Percentiles rank a stretch among this genome's conserved stretches.
Conservation (phyloP, 495 filamentous ascomycete genomes). For the Hypomontagnella monticulosa region DNA sequence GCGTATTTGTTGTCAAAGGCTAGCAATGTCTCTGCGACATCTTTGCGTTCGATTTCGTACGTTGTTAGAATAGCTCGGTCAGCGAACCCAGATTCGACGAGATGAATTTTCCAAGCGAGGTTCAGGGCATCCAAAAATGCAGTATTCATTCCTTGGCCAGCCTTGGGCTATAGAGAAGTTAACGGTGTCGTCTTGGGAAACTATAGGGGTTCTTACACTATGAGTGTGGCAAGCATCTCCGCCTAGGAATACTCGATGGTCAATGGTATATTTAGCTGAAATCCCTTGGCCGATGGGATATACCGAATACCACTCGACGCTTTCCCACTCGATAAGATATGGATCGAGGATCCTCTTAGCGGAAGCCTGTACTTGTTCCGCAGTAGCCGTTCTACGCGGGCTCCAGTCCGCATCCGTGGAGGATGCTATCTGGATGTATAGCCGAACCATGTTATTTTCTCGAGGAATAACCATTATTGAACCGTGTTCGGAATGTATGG, state of each 20-base stretch:
- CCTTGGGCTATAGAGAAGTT: slow-evolving; percentile 65
- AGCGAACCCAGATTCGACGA: slow-evolving; percentile 71
- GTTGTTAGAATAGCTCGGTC: slow-evolving; percentile 69
- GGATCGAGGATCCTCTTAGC: slow-evolving; percentile 74
- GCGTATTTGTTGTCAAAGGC: slow-evolving; percentile 79
- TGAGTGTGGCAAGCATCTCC: slow-evolving; percentile 88
- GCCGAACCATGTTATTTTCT: slow-evolving; percentile 76
- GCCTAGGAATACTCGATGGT: slow-evolving; percentile 76
- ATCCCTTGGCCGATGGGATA: slow-evolving; percentile 82
- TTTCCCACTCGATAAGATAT: slow-evolving; percentile 75
- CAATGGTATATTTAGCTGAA: slow-evolving; percentile 70
- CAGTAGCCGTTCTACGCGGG: slow-evolving; percentile 68
- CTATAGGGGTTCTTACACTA: slow-evolving; percentile 58
- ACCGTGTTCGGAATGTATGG: slow-evolving; percentile 72
- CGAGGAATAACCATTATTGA: slow-evolving; percentile 82
- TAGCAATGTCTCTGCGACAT: slow-evolving; percentile 75
- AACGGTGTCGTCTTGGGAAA: background rate
- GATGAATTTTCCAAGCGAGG: slow-evolving; percentile 84
- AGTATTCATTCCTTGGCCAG: slow-evolving; percentile 88
- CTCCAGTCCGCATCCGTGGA: slow-evolving; percentile 70
- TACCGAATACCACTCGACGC: slow-evolving; percentile 73
- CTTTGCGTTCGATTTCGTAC: slow-evolving; percentile 75
- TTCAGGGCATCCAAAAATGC: slow-evolving; percentile 85
- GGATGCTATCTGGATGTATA: slow-evolving; percentile 80
- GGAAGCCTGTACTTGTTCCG: slow-evolving; percentile 71